phyloP scores from a whole-genome alignment of 2,329 filamentous ascomycete species.

The Penicillium olsonii region DNA sequence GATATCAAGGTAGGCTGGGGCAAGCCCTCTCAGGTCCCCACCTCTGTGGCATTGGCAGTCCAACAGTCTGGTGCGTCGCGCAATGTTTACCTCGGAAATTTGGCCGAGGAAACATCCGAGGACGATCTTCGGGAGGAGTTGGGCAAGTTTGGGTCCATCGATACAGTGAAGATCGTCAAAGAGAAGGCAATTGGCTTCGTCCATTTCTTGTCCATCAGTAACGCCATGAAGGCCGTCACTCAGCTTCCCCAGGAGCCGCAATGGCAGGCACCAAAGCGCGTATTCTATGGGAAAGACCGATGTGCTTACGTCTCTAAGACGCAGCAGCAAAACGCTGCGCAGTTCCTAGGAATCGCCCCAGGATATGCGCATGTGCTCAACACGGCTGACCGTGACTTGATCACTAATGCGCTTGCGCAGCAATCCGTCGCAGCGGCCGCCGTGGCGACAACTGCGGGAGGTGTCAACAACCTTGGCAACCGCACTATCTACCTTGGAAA shows the following conservation, averaged over 20 bases:
- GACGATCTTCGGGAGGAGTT: conserved; percentile 93
- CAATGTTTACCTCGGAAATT: conserved; percentile 94
- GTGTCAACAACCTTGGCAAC: conserved; percentile 96
- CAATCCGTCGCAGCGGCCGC: conserved; percentile 96
- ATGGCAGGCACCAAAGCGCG: conserved; percentile 92
- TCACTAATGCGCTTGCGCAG: conserved; percentile 93
- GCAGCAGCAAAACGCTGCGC: conserved; percentile 97
- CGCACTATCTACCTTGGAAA: conserved; percentile 97
- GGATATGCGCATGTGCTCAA: conserved; percentile 96
- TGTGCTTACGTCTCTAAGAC: conserved; percentile 99
- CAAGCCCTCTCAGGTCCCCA: conserved; percentile 96
- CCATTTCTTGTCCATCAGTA: conserved; percentile 95
- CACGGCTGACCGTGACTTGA: conserved; percentile 91
- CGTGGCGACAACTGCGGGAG: conserved; percentile 92
- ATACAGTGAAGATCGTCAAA: conserved; percentile 95
- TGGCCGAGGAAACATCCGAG: conserved; percentile 85
- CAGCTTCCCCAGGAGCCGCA: conserved; percentile 95
- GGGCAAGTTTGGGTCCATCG: conserved; percentile 93
- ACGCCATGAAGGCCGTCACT: conserved; percentile 96
- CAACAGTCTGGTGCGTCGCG: conserved; percentile 96
- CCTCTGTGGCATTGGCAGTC: conserved; percentile 93
- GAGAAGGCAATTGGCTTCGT: conserved; percentile 99
- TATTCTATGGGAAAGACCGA: conserved; percentile 98
- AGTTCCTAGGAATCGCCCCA: conserved; percentile 95
- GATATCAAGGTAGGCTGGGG: conserved; percentile 99